Percentiles rank a stretch among this genome's conserved stretches.
phyloP scores from a whole-genome alignment of 306 rosid species.

The Quercus variabilis region DNA sequence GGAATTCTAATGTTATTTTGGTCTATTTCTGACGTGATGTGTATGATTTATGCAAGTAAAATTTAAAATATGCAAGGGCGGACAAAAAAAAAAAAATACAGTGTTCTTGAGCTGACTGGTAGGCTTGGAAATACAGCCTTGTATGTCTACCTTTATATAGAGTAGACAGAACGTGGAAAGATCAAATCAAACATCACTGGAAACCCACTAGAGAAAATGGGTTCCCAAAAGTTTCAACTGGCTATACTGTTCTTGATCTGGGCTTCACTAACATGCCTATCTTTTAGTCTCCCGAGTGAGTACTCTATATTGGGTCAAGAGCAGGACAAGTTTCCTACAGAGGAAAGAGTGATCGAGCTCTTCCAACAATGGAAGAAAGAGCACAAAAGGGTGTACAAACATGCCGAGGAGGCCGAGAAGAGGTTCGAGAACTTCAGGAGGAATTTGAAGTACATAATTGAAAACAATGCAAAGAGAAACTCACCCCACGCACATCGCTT shows the following conservation, averaged over 20 bases:
- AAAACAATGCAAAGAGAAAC: constrained; percentile 41
- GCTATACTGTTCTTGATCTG: constrained; percentile 34
- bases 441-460: constrained; percentile 52
- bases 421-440: constrained; percentile 69
- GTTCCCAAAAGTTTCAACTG: constrained; percentile 29
- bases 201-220: constrained; percentile 40
- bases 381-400: constrained; percentile 42
- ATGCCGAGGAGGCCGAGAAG: constrained; percentile 42
- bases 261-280: constrained; percentile 31
- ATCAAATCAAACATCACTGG: constrained; percentile 10
- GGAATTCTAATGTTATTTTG: not conserved
- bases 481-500: constrained; percentile 30
- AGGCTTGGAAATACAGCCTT: constrained; percentile 28
- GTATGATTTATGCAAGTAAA: not conserved
- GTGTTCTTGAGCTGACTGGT: constrained; percentile 45
- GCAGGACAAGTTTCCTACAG: constrained; percentile 39
- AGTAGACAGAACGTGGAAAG: not conserved
- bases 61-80: not conserved
- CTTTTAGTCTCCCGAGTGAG: constrained; percentile 39
- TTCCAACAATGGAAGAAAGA: constrained; percentile 59
- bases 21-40: not conserved
- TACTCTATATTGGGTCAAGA: constrained; percentile 42
- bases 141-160: constrained; percentile 31
- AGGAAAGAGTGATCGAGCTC: constrained; percentile 51
- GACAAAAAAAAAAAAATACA: not conserved